Evolutionary conservation across 2,329 filamentous ascomycete genomes (phyloP).

Genomic region (Neonectria neomacrospora): DNA sequence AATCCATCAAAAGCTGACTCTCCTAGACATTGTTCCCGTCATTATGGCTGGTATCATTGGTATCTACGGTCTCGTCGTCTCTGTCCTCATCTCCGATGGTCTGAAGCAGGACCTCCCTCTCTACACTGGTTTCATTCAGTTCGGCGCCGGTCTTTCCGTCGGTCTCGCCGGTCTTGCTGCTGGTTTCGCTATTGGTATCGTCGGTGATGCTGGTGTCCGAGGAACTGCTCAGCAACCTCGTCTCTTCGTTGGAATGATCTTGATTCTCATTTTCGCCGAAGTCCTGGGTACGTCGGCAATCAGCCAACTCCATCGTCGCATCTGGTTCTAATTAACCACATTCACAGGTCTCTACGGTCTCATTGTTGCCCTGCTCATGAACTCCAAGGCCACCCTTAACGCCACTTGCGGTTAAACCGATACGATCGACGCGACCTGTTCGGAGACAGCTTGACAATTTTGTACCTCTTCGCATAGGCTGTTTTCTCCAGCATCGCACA

Average conservation of each 20-base stretch:
- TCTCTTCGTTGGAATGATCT: constrained; percentile 96
- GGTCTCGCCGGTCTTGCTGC: constrained; percentile 86
- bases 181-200: constrained; percentile 88
- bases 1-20: constrained; percentile 32
- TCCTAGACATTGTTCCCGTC: constrained; percentile 94
- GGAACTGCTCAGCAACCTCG: constrained; percentile 86
- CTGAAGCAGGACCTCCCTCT: constrained; percentile 77
- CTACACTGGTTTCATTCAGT: constrained; percentile 86
- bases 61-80: constrained; percentile 95
- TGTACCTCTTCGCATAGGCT: constrained; percentile 45
- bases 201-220: constrained; percentile 88
- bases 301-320: constrained; percentile 14
- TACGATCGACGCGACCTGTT: constrained; percentile 25
- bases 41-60: constrained; percentile 99
- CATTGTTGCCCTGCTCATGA: constrained; percentile 99
- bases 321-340: constrained; percentile 32
- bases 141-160: constrained; percentile 84
- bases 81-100: constrained; percentile 85
- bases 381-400: constrained; percentile 84
- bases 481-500: constrained; percentile 37
- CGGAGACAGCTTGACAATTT: constrained; percentile 51
- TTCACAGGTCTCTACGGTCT: constrained; percentile 92
- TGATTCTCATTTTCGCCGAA: constrained; percentile 99
- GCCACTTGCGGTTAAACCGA: constrained; percentile 63
- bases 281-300: constrained; percentile 79